phyloP scores from a whole-genome alignment of 2,329 filamentous ascomycete genomes.

The Trichoderma sp. region DNA sequence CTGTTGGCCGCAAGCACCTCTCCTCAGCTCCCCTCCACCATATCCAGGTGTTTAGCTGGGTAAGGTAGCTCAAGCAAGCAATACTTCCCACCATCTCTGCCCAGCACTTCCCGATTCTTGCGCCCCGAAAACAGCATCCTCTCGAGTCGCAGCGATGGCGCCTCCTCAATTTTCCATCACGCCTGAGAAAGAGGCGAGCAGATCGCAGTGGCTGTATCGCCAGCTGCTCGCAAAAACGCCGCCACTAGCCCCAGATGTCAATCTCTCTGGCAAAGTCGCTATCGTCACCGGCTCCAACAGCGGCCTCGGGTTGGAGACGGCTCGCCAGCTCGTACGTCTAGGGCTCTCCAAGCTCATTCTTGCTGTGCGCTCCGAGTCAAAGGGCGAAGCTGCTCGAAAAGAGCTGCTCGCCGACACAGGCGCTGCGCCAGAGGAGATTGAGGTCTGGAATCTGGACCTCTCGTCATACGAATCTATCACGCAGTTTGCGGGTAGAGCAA shows the following conservation, averaged over 20 bases:
- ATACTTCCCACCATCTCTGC: neutral
- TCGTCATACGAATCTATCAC: slow-evolving; percentile 9
- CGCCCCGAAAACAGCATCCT: too few species aligned
- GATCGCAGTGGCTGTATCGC: neutral
- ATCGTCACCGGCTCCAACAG: neutral
- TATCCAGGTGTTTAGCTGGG: neutral
- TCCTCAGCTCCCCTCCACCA: neutral
- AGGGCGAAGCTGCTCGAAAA: slow-evolving; percentile 9
- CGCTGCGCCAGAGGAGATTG: neutral
- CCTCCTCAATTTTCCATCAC: neutral
- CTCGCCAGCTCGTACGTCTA: slow-evolving; percentile 1
- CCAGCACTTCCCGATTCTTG: neutral
- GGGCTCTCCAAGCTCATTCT: slow-evolving; percentile 11
- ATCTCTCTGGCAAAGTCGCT: neutral
- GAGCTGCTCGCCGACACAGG: slow-evolving; percentile 1
- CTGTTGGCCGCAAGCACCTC: neutral
- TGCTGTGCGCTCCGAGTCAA: slow-evolving; percentile 13
- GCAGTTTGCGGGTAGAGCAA: neutral
- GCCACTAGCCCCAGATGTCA: neutral
- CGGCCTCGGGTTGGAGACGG: slow-evolving; percentile 3
- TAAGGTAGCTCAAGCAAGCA: neutral
- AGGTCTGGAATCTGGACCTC: slow-evolving; percentile 5
- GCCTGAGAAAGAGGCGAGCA: slow-evolving; percentile 14
- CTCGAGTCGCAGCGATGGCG: neutral
- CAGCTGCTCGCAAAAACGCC: slow-evolving; percentile 6